Evolutionary conservation across 1,284 basidiomycete genomes (phyloP), one percentile per base, ranked within the genome.

Genomic region (Cryptococcus sp.): DNA sequence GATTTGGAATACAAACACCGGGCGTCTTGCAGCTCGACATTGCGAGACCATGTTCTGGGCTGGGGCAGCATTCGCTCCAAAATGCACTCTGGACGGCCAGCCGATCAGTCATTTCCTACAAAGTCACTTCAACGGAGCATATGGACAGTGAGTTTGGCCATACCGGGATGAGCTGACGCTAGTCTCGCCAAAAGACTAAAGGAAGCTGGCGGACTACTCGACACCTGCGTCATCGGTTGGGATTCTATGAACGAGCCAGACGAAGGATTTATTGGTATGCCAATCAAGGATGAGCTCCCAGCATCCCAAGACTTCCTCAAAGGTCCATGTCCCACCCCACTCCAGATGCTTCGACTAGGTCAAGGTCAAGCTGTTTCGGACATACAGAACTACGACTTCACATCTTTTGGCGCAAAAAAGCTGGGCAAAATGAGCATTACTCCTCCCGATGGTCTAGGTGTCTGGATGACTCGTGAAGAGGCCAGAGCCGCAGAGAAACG

Each of bases 221-320:
- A 79, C 54, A 60, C 67, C 28, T 78, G 77, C 48, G 71, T 80
- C 32, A 76, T 80, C 25, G 78, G 94, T 0, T 98, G 94, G 94
- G 94, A 98, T 70, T 87, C 85, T 62, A 78, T 98, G 75, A 98
- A 98, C 71, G 94, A 98, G 74, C 93, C 94, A 0, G 85, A 84
- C 44, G 88, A 91, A 61, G 93, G 92, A 0, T 80, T 93, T 52
- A 82, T 88, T 45, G 88, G 88, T 1, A 85, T 86, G 68, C 76
- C 79, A 0, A 83, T 92, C 69, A 77, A 98, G 19, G 82, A 81
- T 54, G 57, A 67, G 2, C 81, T 84, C 24, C 87, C 88, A 0
- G 75, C 76, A 14, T 71, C 45, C 13, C 67, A 69, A 34, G 49
- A 48, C 36, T 69, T 69, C 59, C 56, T 73, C 31, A 74, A 76